Percentiles rank a stretch among this genome's conserved stretches.
These are phyloP conservation scores for Lactarius trivialis DNA, from an alignment of 768 basidiomycete species.

Conservation along the genomic window DNA sequence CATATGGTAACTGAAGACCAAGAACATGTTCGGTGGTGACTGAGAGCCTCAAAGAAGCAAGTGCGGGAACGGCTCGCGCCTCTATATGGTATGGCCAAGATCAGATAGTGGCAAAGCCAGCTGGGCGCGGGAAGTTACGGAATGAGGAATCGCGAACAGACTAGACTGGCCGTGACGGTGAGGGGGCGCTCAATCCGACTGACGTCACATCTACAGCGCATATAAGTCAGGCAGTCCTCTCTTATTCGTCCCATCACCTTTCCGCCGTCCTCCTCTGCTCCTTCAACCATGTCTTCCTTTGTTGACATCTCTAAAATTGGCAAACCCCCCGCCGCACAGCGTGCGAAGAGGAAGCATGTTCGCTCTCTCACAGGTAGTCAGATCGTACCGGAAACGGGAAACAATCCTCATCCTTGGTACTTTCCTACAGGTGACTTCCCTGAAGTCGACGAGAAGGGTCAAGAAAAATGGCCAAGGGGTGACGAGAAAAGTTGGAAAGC, in stretches of 20 bases:
- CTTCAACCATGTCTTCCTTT: conserved; percentile 15
- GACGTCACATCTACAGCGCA: conserved; percentile 14
- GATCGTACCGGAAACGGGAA: too few relatives aligned
- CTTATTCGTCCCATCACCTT: neutral
- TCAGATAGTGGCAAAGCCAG: conserved; percentile 7
- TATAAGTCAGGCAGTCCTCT: conserved; percentile 6
- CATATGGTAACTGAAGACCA: neutral
- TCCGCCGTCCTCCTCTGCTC: neutral
- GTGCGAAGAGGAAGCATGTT: conserved; percentile 21
- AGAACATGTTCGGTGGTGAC: neutral
- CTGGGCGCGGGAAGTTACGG: neutral
- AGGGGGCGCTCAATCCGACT: too few relatives aligned
- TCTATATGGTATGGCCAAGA: neutral
- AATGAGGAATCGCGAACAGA: neutral
- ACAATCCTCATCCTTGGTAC: too few relatives aligned
- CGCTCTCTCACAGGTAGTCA: conserved; percentile 47
- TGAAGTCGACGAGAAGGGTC: conserved; percentile 66
- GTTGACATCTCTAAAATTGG: conserved; percentile 14
- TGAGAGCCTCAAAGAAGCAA: neutral
- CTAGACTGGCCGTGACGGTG: neutral
- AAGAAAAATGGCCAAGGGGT: conserved; percentile 81
- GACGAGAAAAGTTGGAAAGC: conserved; percentile 71
- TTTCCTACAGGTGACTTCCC: conserved; percentile 61
- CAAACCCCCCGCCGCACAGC: neutral
- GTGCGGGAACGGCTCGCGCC: neutral